These are phyloP conservation scores for Hondaea fermentalgiana DNA, from an alignment of 108 stramenopile species.

Conservation along the genomic window DNA sequence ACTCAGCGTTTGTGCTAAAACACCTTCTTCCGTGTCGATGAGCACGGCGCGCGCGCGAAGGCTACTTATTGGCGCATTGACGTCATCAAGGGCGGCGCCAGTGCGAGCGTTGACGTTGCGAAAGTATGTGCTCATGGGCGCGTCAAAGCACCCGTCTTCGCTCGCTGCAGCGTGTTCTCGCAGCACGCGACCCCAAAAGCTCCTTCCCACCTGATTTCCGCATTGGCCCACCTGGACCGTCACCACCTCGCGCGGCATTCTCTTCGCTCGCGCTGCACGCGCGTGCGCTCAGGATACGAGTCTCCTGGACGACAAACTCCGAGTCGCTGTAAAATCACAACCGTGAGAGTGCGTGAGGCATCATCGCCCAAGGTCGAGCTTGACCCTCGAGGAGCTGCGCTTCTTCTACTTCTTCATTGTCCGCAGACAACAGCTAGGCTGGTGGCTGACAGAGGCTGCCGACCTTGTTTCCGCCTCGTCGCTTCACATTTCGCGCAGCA, in stretches of 20 bases:
- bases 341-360: no score
- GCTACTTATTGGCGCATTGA: background rate
- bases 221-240: constrained; percentile 57
- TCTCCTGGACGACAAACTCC: no score
- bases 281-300: no score
- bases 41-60: constrained; percentile 48
- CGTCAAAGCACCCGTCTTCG: constrained; percentile 23
- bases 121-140: constrained; percentile 42
- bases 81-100: background rate
- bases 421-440: no score
- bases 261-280: background rate
- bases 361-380: no score
- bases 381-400: no score
- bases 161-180: constrained; percentile 39
- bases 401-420: no score
- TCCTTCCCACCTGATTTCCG: constrained; percentile 54
- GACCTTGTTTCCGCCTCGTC: no score
- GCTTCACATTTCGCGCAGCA: no score
- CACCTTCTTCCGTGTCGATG: constrained; percentile 59
- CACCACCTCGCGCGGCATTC: constrained; percentile 47
- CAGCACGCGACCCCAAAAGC: constrained; percentile 45
- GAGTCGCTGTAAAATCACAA: no score
- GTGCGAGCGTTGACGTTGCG: constrained; percentile 39
- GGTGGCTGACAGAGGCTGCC: no score
- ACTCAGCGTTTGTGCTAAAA: constrained; percentile 39